phyloP scores from a whole-genome alignment of 2,329 filamentous ascomycete species.

The Cladosporium sp. region DNA sequence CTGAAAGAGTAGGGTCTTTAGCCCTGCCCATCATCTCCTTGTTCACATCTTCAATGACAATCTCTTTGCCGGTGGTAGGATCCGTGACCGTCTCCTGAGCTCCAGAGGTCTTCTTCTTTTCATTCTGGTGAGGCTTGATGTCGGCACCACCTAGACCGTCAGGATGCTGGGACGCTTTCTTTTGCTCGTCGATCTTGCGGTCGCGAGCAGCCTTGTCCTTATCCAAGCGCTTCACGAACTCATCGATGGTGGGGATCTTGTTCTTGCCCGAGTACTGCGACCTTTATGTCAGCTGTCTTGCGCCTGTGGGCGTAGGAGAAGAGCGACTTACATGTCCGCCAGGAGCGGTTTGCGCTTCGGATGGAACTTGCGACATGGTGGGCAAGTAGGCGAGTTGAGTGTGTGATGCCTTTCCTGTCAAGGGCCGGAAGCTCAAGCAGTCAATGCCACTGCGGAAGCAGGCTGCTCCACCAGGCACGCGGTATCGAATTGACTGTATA shows the following conservation, averaged over 20 bases:
- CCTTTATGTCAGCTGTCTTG: too few species aligned
- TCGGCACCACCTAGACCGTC: slow-evolving; percentile 28
- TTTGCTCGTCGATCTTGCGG: slow-evolving; percentile 60
- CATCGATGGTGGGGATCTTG: slow-evolving; percentile 80
- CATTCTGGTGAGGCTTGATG: slow-evolving; percentile 45
- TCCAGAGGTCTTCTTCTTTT: slow-evolving; percentile 42
- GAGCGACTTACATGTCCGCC: slow-evolving; percentile 40
- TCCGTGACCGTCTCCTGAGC: slow-evolving; percentile 67
- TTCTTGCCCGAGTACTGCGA: slow-evolving; percentile 72
- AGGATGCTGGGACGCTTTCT: slow-evolving; percentile 27
- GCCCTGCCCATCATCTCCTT: slow-evolving; percentile 65
- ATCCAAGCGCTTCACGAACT: slow-evolving; percentile 78
- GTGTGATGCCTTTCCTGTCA: too few species aligned
- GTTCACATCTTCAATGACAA: slow-evolving; percentile 79
- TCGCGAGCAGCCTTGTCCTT: slow-evolving; percentile 73
- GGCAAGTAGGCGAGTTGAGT: too few species aligned
- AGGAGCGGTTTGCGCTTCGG: slow-evolving; percentile 45
- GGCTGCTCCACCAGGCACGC: too few species aligned
- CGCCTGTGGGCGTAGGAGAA: too few species aligned
- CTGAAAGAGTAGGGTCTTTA: slow-evolving; percentile 70
- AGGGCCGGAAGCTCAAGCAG: too few species aligned
- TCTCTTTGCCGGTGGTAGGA: slow-evolving; percentile 80
- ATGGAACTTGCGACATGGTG: slow-evolving; percentile 38
- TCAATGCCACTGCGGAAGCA: too few species aligned
- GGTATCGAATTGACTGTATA: too few species aligned